These are phyloP conservation scores for Inonotus hispidus DNA, from an alignment of 1,284 basidiomycete genomes.

Conservation along the genomic window DNA sequence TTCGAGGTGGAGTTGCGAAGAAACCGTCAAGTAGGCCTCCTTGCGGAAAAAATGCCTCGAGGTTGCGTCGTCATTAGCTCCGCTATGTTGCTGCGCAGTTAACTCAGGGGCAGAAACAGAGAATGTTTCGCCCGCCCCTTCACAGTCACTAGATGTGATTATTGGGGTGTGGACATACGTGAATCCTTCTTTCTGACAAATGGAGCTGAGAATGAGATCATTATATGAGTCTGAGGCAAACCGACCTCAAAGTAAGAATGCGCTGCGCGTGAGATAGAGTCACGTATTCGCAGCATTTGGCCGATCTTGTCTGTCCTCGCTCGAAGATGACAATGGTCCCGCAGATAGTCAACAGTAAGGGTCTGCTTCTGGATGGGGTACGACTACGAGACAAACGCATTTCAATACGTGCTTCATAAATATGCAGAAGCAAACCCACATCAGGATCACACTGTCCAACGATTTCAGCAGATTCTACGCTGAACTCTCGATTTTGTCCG, in stretches of 20 bases:
- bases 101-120: conserved; percentile 40
- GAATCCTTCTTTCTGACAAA: conserved; percentile 66
- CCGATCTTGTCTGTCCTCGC: conserved; percentile 69
- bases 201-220: background rate
- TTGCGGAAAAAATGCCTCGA: conserved; percentile 56
- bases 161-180: conserved; percentile 80
- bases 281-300: conserved; percentile 71
- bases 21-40: conserved; percentile 89
- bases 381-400: conserved; percentile 33
- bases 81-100: conserved; percentile 20
- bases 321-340: conserved; percentile 81
- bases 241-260: conserved; percentile 67
- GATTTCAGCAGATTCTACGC: conserved; percentile 60
- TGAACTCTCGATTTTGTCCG: conserved; percentile 71
- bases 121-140: conserved; percentile 97
- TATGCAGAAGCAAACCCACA: conserved; percentile 34
- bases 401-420: background rate
- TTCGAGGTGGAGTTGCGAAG: conserved; percentile 94
- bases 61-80: conserved; percentile 17
- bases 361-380: conserved; percentile 89
- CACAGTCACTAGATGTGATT: conserved; percentile 88
- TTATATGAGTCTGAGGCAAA: background rate
- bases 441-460: conserved; percentile 75
- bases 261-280: conserved; percentile 47
- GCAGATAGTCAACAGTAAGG: conserved; percentile 67